Conservation (phyloP, 768 basidiomycete species). For the button mushroom (Agaricus bisporus) region DNA sequence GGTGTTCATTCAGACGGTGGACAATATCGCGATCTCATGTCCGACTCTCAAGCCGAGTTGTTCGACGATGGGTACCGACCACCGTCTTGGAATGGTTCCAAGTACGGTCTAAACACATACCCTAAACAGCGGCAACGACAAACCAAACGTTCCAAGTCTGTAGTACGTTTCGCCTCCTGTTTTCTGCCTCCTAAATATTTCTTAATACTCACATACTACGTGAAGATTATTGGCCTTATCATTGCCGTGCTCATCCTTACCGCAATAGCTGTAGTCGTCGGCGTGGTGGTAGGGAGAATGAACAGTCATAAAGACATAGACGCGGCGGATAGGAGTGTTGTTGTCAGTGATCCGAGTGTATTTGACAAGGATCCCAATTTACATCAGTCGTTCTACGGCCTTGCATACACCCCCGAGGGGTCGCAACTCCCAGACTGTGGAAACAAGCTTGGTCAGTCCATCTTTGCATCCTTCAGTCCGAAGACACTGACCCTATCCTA, state of each 20-base stretch:
- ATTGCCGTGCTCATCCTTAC: constrained; percentile 5
- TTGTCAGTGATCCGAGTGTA: constrained; percentile 58
- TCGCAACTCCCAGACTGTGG: constrained; percentile 71
- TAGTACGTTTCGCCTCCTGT: background rate
- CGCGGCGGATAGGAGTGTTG: background rate
- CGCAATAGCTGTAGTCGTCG: constrained; percentile 1
- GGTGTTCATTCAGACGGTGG: background rate
- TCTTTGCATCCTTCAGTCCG: background rate
- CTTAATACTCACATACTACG: too few relatives aligned
- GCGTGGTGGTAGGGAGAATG: constrained; percentile 1
- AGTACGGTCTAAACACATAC: constrained; percentile 1
- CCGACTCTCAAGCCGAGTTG: background rate
- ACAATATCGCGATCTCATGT: constrained; percentile 2
- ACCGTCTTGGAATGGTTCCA: constrained; percentile 4
- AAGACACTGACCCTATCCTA: constrained; percentile 17
- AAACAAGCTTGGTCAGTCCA: constrained; percentile 35
- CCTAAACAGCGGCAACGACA: constrained; percentile 1
- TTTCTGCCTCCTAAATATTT: background rate
- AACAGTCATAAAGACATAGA: background rate
- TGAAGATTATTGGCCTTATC: background rate
- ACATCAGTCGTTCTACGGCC: constrained; percentile 73
- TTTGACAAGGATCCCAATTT: constrained; percentile 68
- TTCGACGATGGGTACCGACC: background rate
- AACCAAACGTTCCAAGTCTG: constrained; percentile 7
- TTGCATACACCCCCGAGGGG: constrained; percentile 81